Evolutionary conservation across 2,329 filamentous ascomycete genomes (phyloP), one percentile per base, ranked within the genome.

Genomic region (Capronia coronata): DNA sequence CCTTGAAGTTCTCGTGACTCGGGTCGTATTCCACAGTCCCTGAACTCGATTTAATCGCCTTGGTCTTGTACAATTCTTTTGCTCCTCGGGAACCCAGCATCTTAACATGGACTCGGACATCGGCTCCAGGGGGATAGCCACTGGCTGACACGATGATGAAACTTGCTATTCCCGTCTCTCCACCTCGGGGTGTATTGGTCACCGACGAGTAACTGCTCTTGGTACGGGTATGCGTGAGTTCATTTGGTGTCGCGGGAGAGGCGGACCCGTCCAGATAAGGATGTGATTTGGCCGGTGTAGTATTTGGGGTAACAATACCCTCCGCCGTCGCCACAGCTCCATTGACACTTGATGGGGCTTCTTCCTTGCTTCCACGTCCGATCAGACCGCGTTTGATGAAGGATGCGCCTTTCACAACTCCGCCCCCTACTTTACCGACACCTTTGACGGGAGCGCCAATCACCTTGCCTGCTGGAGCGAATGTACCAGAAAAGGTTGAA

Each of bases 391-490:
- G 86, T 59, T 86, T 86, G 57, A 98, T 75, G 75, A 97, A 96
- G 0, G 87, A 90, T 4, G 89, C 93, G 35, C 89, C 91, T 66
- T 87, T 94, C 57, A 87, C 83, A 27, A 97, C 88, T 30, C 86
- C 84, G 51, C 87, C 86, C 30, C 88, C 90, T 30, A 85, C 84
- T 49, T 82, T 85, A 23, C 87, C 87, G 29, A 86, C 83, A 25
- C 89, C 90, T 71, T 97, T 97, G 68, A 98, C 84, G n/a, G 93
- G 94, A 14, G 84, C 93, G 30, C 91, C 91, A 22, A 97, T 86
- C 52, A 98, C 89, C 69, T 90, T 90, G 41, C 87, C 87, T 22
- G 93, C 88, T 1, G 83, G 77, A 3, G 83, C 84, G 65, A 97
- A 96, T 1, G 89, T 94, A 25, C 90, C 90, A 0, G 84, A 84